A percentile compares a stretch with the other conserved stretches of the same genome.
Evolutionary conservation across 805 yeast species (phyloP).

Genomic region (Kluyveromyces nonfermentans): DNA sequence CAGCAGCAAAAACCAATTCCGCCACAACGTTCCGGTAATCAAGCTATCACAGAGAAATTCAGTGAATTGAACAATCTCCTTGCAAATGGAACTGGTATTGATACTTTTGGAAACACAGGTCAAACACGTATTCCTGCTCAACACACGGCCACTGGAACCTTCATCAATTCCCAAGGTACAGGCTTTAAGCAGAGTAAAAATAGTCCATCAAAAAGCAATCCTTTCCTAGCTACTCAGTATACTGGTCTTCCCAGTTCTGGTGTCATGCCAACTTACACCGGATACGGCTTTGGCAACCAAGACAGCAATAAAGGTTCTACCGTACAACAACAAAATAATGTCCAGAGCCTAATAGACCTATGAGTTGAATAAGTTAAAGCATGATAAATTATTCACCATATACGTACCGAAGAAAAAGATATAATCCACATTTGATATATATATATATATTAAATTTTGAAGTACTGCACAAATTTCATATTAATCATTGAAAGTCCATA

Average conservation of each 20-base stretch:
- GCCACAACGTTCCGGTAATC: conserved; percentile 44
- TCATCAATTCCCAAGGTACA: conserved; percentile 82
- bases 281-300: conserved; percentile 90
- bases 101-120: conserved; percentile 53
- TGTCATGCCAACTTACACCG: conserved; percentile 78
- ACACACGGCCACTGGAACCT: conserved; percentile 71
- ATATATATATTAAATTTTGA: too few species aligned
- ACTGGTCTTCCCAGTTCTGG: conserved; percentile 60
- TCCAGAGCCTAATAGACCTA: conserved; percentile 8
- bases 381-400: not conserved
- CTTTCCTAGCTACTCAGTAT: conserved; percentile 52
- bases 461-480: not conserved
- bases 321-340: conserved; percentile 10
- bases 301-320: conserved; percentile 15
- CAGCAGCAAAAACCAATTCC: conserved; percentile 31
- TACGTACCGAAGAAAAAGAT: not conserved
- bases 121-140: conserved; percentile 78
- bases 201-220: conserved; percentile 32
- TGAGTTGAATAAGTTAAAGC: not conserved
- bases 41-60: conserved; percentile 46
- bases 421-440: too few species aligned
- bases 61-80: conserved; percentile 70
- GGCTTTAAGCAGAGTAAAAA: conserved; percentile 49
- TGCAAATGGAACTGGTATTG: conserved; percentile 84
- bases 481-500: conserved; percentile 16